Evolutionary conservation across 176 grass and related monocot genomes (phyloP), one percentile per base, ranked within the genome.

Genomic region (Dendrocalamus sinicus): DNA sequence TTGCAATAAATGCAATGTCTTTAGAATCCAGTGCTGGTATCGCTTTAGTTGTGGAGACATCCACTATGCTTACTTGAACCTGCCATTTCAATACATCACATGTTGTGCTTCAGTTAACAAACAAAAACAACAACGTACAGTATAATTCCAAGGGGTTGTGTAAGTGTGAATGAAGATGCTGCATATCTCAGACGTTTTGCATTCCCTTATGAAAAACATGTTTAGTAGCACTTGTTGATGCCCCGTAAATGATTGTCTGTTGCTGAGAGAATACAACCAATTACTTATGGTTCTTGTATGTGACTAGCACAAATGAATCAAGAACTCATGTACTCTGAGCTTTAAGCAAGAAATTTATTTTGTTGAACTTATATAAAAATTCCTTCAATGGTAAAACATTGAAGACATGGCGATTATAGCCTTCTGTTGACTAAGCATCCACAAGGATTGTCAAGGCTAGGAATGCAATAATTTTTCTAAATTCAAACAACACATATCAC

Each of bases 41-140:
- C 51, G 77, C 88, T 66, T 86, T 83, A 74, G 68, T 71, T 28
- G 89, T 95, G 72, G 96, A 98, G 60, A 98, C 96, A 92, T 98
- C 96, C 35, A 95, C 77, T 45, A 98, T 82, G 55, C 80, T 94
- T 23, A 95, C 91, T 85, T 98, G 83, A 75, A 95, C 90, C 93
- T 98, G 80, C 44, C 67, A 92, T 85, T 80, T 30, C 80, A 84
- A 64, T 12, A 67, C 51, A 89, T 16, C 62, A 85, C 37, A 85
- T 70, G 71, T 78, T 78, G 77, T 83, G 54, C 2, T 12, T 2
- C 47, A 58, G 9, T 79, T 73, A 66, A 12, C 13, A 9, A 72
- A 72, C 26, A 62, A 88, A n/a, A 22, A 65, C 8, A 85, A 12
- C 15, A 15, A 40, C 35, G 26, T 61, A 26, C 24, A 59, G 45